Percentiles rank a stretch among this genome's conserved stretches.
phyloP scores from a whole-genome alignment of 345 rosid species.

The Erysimum cheiranthoides region DNA sequence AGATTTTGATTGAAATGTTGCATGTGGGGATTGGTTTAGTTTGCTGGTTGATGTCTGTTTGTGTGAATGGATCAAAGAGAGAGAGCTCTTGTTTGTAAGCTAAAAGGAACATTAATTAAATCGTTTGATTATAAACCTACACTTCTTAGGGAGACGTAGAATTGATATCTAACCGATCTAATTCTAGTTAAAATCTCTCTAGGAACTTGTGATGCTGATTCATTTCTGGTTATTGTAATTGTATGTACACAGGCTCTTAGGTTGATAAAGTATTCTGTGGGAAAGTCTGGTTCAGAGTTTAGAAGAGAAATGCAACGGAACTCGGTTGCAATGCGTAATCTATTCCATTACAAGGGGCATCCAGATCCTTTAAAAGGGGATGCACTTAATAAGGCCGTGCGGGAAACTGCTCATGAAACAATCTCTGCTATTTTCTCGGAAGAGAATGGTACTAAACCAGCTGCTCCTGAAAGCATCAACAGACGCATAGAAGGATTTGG shows the following conservation, averaged over 20 bases:
- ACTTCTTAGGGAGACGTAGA: background rate
- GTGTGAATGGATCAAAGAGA: conserved; percentile 22
- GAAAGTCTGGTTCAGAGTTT: conserved; percentile 89
- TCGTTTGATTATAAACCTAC: background rate
- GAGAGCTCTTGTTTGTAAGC: conserved; percentile 13
- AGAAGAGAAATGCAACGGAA: conserved; percentile 96
- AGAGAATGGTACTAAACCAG: conserved; percentile 71
- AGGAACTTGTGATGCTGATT: conserved; percentile 34
- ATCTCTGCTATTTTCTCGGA: conserved; percentile 82
- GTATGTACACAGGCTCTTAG: conserved; percentile 67
- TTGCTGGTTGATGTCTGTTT: conserved; percentile 23
- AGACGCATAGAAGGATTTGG: conserved; percentile 95
- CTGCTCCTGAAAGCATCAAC: conserved; percentile 65
- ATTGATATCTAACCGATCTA: background rate
- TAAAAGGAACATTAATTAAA: conserved; percentile 8
- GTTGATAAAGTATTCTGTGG: conserved; percentile 83
- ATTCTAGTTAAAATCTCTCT: background rate
- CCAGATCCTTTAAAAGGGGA: conserved; percentile 90
- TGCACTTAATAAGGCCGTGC: conserved; percentile 90
- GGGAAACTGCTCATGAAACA: conserved; percentile 89
- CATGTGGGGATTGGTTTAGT: conserved; percentile 25
- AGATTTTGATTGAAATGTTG: conserved; percentile 28
- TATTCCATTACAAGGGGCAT: conserved; percentile 87
- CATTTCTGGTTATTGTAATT: conserved; percentile 9
- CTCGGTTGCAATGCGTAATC: conserved; percentile 79